Conservation (phyloP, 2,329 filamentous ascomycete genomes). For the Cytospora mali region DNA sequence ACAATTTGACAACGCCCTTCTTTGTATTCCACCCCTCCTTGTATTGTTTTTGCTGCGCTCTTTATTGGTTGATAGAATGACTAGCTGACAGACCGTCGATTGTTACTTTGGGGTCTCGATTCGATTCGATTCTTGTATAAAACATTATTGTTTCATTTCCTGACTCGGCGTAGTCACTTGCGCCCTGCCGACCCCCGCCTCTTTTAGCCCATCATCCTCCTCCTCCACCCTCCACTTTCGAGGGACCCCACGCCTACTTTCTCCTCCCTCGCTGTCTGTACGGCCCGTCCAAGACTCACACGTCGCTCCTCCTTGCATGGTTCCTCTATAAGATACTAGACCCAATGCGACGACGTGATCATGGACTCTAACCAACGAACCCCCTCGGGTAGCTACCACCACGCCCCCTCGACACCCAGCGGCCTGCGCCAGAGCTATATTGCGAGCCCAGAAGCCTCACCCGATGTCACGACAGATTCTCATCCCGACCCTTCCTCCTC, state of each 20-base stretch:
- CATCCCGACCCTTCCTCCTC: background rate
- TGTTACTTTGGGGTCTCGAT: background rate
- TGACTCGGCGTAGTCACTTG: conserved; percentile 13
- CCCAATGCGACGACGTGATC: conserved; percentile 4
- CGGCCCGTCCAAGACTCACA: background rate
- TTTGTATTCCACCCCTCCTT: background rate
- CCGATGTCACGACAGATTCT: background rate
- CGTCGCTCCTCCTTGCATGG: background rate
- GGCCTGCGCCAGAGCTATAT: conserved; percentile 50
- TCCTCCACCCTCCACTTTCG: background rate
- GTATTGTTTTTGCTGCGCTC: conserved; percentile 5
- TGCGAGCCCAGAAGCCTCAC: conserved; percentile 18
- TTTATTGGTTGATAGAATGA: conserved; percentile 8
- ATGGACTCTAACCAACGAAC: conserved; percentile 22
- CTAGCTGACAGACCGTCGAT: background rate
- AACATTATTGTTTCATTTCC: background rate
- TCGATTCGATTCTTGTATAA: background rate
- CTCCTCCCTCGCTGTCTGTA: background rate
- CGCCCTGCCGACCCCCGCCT: background rate
- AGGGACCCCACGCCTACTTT: background rate
- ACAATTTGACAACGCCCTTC: background rate
- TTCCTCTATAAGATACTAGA: background rate
- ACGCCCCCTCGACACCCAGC: conserved; percentile 48
- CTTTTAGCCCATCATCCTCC: background rate
- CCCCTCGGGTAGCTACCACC: conserved; percentile 29